Evolutionary conservation across 768 basidiomycete species (phyloP).

Genomic region (Neoboletus brunneissimus): DNA sequence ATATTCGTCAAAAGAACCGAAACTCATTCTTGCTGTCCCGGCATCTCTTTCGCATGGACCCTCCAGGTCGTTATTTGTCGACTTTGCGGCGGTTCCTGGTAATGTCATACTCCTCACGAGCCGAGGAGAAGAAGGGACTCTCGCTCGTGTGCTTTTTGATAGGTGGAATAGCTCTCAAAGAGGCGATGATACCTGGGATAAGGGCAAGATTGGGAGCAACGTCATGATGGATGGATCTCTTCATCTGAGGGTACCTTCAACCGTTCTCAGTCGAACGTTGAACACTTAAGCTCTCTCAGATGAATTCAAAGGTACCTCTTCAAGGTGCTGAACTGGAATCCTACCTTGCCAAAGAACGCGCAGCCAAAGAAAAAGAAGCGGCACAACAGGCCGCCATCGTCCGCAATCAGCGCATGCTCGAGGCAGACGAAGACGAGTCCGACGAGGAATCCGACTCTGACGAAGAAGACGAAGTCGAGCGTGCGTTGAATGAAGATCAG

Average conservation of each 20-base stretch:
- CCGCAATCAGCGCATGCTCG: slow-evolving; percentile 83
- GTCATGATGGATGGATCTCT: slow-evolving; percentile 76
- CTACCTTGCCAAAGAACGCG: slow-evolving; percentile 71
- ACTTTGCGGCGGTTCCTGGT: slow-evolving; percentile 78
- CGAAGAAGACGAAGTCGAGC: slow-evolving; percentile 56
- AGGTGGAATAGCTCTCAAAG: slow-evolving; percentile 83
- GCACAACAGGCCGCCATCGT: slow-evolving; percentile 82
- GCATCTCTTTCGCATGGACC: slow-evolving; percentile 91
- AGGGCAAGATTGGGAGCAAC: slow-evolving; percentile 83
- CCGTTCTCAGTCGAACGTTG: background rate
- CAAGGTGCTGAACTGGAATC: slow-evolving; percentile 86
- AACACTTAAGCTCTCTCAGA: slow-evolving; percentile 40
- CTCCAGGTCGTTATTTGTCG: slow-evolving; percentile 79
- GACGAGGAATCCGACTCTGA: slow-evolving; percentile 68
- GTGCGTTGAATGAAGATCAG: slow-evolving; percentile 48
- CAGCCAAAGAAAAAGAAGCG: slow-evolving; percentile 76
- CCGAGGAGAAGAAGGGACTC: slow-evolving; percentile 74
- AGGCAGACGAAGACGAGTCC: slow-evolving; percentile 90
- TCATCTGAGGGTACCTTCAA: slow-evolving; percentile 54
- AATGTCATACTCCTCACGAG: slow-evolving; percentile 88
- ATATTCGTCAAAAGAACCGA: slow-evolving; percentile 85
- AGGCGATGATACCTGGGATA: slow-evolving; percentile 82
- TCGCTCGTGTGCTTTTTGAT: slow-evolving; percentile 76
- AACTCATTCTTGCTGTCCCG: slow-evolving; percentile 91
- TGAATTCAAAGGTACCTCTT: slow-evolving; percentile 87